Base-by-base conservation (phyloP, 768 basidiomycete species). In the Coprinellus aureogranulatus region DNA sequence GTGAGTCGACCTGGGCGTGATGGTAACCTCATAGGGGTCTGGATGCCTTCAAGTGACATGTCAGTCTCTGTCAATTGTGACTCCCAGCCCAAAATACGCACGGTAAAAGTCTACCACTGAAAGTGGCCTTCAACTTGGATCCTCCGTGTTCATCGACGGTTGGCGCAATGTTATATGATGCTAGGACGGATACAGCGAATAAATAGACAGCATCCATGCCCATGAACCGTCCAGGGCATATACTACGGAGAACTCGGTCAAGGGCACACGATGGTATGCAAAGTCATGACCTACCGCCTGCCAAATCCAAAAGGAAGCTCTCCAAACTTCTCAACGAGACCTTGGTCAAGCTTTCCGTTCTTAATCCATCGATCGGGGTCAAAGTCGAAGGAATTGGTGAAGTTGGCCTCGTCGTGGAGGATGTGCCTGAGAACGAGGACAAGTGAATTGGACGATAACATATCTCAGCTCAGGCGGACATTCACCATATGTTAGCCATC, bases 281-380 rank as follows among this genome's bases (percentile, higher is more conserved):
- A 6, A 34, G 14, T 6, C 0, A 22, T 28, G 12, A n/a, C 65
- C 68, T 57, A 74, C 73, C 73, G 67, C 45, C 83, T 64, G 8
- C 75, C 75, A 58, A 76, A 77, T 3, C 75, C 77, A 58, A 74
- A 77, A 1, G 70, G 68, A 48, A 70, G 34, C 8, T 34, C 55
- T 11, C 67, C 59, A 46, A 70, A 64, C n/a, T 81, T 72, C 53
- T 81, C 77, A 1, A 40, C 44, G 23, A 76, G 68, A 5, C 30
- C 46, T 22, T 46, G 23, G 2, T 70, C 62, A 4, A 75, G 64
- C 22, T 74, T 70, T 20, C 75, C 77, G 16, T 73, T 62, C n/a
- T 58, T 54, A 22, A 82, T 64, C 67, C 76, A 83, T 10, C 82
- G 76, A 28, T 75, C 78, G 4, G 82, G 82, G 10, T 70, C 71